Percentiles rank a stretch among this genome's conserved stretches.
Conservation (phyloP, 306 rosid species). For the Parietaria judaica region DNA sequence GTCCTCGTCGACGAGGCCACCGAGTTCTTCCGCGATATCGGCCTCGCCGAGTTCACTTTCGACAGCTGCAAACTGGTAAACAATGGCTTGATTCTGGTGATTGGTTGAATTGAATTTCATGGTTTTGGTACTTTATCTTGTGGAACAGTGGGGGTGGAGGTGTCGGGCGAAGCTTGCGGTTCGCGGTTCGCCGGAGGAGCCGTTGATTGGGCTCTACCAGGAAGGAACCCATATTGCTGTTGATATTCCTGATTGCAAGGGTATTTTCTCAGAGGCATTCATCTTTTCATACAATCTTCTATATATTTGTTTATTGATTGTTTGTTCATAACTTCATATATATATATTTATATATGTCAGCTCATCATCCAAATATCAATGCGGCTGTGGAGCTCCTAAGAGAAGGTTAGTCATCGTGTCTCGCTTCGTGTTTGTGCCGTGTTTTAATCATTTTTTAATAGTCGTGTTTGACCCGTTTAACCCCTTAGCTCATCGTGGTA, state of each 20-base stretch:
- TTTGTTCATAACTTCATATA: background rate
- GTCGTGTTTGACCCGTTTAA: no score
- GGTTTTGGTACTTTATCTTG: background rate
- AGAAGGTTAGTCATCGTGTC: slow-evolving; percentile 34
- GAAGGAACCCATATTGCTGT: slow-evolving; percentile 88
- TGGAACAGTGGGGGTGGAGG: slow-evolving; percentile 84
- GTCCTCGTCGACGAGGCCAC: slow-evolving; percentile 60
- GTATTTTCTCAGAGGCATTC: slow-evolving; percentile 21
- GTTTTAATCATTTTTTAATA: background rate
- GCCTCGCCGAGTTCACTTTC: slow-evolving; percentile 69
- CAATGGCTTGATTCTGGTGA: background rate
- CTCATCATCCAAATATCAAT: slow-evolving; percentile 95
- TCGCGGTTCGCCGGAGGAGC: slow-evolving; percentile 59
- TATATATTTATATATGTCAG: slow-evolving; percentile 31
- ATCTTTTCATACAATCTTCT: background rate
- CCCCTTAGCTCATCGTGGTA: no score
- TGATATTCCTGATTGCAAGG: slow-evolving; percentile 84
- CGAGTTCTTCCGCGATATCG: slow-evolving; percentile 52
- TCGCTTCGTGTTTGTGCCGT: background rate
- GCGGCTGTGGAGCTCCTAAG: slow-evolving; percentile 70
- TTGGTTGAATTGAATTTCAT: background rate
- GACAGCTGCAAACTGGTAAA: slow-evolving; percentile 66
- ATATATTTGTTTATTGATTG: background rate
- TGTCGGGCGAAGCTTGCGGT: slow-evolving; percentile 92
- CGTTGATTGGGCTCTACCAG: slow-evolving; percentile 76